phyloP scores from a whole-genome alignment of 2,329 filamentous ascomycete species.

The Tolypocladium guangdongense region DNA sequence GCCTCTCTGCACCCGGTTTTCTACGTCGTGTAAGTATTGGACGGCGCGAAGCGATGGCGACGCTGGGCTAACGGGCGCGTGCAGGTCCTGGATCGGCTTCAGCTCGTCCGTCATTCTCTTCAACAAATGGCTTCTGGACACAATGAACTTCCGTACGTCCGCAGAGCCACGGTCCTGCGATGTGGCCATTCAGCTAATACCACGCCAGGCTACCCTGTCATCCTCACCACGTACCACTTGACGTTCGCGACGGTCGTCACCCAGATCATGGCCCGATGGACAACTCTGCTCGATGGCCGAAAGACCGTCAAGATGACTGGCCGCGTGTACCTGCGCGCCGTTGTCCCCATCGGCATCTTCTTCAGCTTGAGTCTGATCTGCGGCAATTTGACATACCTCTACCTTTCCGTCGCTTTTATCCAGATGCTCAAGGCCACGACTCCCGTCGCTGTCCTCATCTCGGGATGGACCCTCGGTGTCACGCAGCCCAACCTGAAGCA shows the following conservation, averaged over 20 bases:
- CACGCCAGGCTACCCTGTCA: constrained; percentile 54
- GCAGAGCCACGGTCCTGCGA: not conserved
- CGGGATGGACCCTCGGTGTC: constrained; percentile 79
- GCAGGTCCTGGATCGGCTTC: constrained; percentile 80
- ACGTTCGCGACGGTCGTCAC: constrained; percentile 89
- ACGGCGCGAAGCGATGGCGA: not conserved
- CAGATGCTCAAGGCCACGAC: constrained; percentile 99
- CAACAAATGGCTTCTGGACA: constrained; percentile 97
- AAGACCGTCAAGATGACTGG: constrained; percentile 97
- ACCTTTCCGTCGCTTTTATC: constrained; percentile 92
- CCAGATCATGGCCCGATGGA: constrained; percentile 84
- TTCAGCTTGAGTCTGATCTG: constrained; percentile 95
- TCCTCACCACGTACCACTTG: constrained; percentile 94
- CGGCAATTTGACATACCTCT: constrained; percentile 90
- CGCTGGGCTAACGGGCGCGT: not conserved
- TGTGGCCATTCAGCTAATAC: constrained; percentile 7
- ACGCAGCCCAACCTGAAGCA: constrained; percentile 75
- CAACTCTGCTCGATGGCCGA: constrained; percentile 79
- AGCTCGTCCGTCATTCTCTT: constrained; percentile 94
- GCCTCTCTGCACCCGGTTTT: constrained; percentile 65
- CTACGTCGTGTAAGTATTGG: constrained; percentile 58
- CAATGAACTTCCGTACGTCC: constrained; percentile 57
- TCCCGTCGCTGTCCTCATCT: constrained; percentile 82
- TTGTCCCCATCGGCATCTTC: constrained; percentile 89
- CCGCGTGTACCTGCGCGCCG: constrained; percentile 82